Evolutionary conservation across 2,329 filamentous ascomycete genomes (phyloP), one percentile per base, ranked within the genome.

Genomic region (Venturia pyrina): DNA sequence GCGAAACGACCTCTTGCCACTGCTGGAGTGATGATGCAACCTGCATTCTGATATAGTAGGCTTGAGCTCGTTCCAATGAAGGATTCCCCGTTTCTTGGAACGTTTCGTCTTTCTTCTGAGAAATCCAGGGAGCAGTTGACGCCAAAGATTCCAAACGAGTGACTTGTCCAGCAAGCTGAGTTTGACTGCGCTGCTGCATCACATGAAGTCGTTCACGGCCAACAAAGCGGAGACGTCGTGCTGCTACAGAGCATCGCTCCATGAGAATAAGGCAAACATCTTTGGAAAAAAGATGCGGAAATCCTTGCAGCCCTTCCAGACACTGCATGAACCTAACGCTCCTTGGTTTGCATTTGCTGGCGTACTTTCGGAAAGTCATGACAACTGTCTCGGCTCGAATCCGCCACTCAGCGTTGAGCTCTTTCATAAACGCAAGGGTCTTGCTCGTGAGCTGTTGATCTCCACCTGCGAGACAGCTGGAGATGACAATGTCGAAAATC

Each of bases 331-430:
- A 59, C 5, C 8, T 32, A 24, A 59, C 53, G 19, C 28, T 37
- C 15, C 32, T 19, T 59, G 53, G 53, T 37, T 37, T 59, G 28
- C 37, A 59, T 13, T 34, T 37, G 13, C 3, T 59, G 53, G 53
- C 53, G 32, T 59, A 59, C 19, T 37, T 59, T 59, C 53, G 28
- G 17, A 59, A 59, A n/a, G 17, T 21, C 28, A 59, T 34, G 53
- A n/a, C 53, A 11, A 59, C 53, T 59, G 53, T 59, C 32, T 59
- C 28, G 28, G 53, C 53, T n/a, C 17, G 53, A 59, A 59, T 59
- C 2, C 10, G 28, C 53, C 53, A 59, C 32, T 37, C 28, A 11
- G n/a, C 34, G 32, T 37, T 11, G 15, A 59, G 5, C 17, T 59
- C 28, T 11, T 19, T 21, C 53, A 59, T 59, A 17, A 59, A 37